Base-by-base conservation (phyloP, 2,329 filamentous ascomycete genomes). In the Dactylellina haptotyla region DNA sequence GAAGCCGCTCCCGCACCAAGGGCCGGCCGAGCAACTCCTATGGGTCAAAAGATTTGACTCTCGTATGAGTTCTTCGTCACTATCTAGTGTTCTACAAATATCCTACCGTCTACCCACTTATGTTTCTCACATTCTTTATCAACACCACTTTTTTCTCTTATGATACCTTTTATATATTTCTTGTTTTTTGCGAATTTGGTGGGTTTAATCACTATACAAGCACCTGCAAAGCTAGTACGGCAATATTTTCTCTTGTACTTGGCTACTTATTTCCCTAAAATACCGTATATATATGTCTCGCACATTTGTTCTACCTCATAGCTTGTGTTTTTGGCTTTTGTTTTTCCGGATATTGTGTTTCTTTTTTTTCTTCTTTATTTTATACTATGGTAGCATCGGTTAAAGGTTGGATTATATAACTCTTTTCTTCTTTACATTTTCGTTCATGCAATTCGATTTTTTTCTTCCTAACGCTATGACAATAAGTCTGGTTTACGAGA, bases 11-110 rank as follows among this genome's bases (percentile, higher is more conserved):
- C 70, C 28, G 39, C 63, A 23, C 70, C 70, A 53, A 75, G 64
- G 50, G 70, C 70, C 3, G 70, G 70, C 43, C 63, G 70, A 18
- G 64, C 64, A 32, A 75, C 70, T 4, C 70, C 70, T 10, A n/a
- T 75, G 28, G 70, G 70, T 8, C 62, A 67, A 32, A 75, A 69
- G 57, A 69, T 75, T 34, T 75, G 57, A 75, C 58, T 69, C 25
- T 58, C 51, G 28, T 56, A 37, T 43, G 57, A 61, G 32, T 71
- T 39, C 25, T 69, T 69, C 28, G 46, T 69, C 26, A 61, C 56
- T 10, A 18, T 69, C 10, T 62, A 62, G 46, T 18, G 41, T 6
- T 34, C 32, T 34, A 34, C 32, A 20, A 46, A 18, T 46, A 20
- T 8, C 18, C 12, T 10, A 20, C 14, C 25, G 6, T 50, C 10